Base-by-base conservation (phyloP, 495 filamentous ascomycete genomes). In the Hyaloscypha hepaticicola region DNA sequence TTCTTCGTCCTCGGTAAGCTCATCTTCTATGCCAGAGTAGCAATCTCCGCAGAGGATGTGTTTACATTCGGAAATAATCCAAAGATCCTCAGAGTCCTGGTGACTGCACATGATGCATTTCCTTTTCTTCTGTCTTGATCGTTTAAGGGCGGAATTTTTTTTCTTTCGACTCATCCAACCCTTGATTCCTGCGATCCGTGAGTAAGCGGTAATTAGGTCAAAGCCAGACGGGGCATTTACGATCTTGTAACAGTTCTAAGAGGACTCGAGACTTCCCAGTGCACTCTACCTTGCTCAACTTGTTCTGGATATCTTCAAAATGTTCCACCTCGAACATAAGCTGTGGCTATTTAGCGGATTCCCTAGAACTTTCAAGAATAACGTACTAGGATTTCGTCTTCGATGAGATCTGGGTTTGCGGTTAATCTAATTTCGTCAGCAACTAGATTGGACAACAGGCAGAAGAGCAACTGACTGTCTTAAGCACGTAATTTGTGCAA, bases 401-500 rank as follows among this genome's bases (percentile, higher is more conserved):
- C 64, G n/a, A 66, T 61, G 16, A 66, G 57, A 26, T 55, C 16
- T 2, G 58, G 64, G 55, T 66, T 22, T n/a, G 64, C 57, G 3
- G 64, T 66, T 33, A 56, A 48, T 25, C 61, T 64, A 21, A 3
- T 9, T 21, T 48, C 2, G 24, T 64, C 27, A 64, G 52, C 22
- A 45, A 38, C 11, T 8, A n/a, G 38, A 63, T 74, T 12, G 16
- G 26, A 58, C 0, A 41, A 41, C 29, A 41, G 6, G 31, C 8
- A 38, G 9, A 45, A 45, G 38, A 45, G 38, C 38, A 45, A 45
- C 55, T 21, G 33, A 58, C 55, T 58, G 55, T 41, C 55, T 58
- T 29, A 58, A 26, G 38, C n/a, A 38, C 7, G 29, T 58, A 38
- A 58, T 34, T n/a, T n/a, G 55, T 9, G 29, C 28, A 21, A 9